Base-by-base conservation (phyloP, 2,329 filamentous ascomycete species). In the Dendrostoma leiphaemia region DNA sequence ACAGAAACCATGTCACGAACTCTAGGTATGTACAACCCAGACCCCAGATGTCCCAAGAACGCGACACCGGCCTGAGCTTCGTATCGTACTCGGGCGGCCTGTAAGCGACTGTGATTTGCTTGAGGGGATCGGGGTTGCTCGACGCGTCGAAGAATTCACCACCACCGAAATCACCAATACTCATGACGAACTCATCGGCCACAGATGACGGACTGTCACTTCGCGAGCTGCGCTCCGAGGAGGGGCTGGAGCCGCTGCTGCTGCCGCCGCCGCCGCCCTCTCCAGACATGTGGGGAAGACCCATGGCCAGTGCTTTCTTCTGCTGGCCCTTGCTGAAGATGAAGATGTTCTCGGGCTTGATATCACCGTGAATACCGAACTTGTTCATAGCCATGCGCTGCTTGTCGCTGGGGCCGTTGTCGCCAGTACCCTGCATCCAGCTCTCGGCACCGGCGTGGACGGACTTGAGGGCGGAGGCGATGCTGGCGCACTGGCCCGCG, bases 11-110 rank as follows among this genome's bases (percentile, higher is more conserved):
- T 2, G 55, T 61, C 2, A 59, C 32, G 21, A 62, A 60, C 50
- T 64, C 63, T 1, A 64, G 49, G n/a, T 56, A 64, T 1, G 62
- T 54, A 51, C 62, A 64, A 1, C 59, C 63, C 9, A 64, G 56
- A 35, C 59, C 58, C 63, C 63, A 64, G 6, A 64, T 52, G 24
- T 64, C 63, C 57, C 57, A 59, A n/a, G 57, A 59, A 35, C 53
- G 57, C n/a, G 57, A 59, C 34, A 59, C 50, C n/a, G 57, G 57
- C 47, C 55, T 44, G 17, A 53, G 45, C 47, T 59, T 59, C 6
- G 57, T 59, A 45, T 59, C 57, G 26, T 59, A 51, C 26, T 59
- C 57, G 5, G 57, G 57, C 37, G 57, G 57, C 37, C 57, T 46
- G 41, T 59, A 59, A 4, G 57, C 48, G 10, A 53, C 46, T 6